phyloP scores from a whole-genome alignment of 2,329 filamentous ascomycete species.

The Diaporthe sp. region DNA sequence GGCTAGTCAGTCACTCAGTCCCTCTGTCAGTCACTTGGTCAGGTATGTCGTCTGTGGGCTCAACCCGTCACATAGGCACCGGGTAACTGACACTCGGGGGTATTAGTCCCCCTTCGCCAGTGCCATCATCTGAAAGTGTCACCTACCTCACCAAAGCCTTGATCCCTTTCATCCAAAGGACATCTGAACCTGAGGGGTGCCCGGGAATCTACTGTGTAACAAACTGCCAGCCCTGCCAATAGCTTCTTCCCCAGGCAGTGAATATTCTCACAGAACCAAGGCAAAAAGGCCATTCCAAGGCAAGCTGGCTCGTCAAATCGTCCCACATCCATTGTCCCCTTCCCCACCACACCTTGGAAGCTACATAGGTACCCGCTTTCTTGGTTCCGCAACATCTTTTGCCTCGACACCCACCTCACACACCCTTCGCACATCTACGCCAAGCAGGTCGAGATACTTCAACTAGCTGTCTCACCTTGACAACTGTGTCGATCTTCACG shows the following conservation, averaged over 20 bases:
- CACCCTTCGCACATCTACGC: slow-evolving; percentile 26
- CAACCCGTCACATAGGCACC: not conserved
- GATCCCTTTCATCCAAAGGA: not conserved
- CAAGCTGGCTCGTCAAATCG: slow-evolving; percentile 5
- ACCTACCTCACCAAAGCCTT: not conserved
- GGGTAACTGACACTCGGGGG: not conserved
- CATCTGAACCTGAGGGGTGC: not conserved
- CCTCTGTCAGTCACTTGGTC: not conserved
- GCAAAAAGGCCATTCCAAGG: not conserved
- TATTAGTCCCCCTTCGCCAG: not conserved
- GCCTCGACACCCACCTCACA: slow-evolving; percentile 19
- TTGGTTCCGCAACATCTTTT: slow-evolving; percentile 29
- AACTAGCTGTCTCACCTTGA: slow-evolving; percentile 23
- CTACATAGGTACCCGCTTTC: slow-evolving; percentile 28
- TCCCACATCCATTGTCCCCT: slow-evolving; percentile 18
- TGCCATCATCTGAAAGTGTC: not conserved
- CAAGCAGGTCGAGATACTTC: slow-evolving; percentile 31
- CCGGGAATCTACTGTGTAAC: not conserved
- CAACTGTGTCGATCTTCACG: not conserved
- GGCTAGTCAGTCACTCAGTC: not conserved
- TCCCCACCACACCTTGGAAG: slow-evolving; percentile 30
- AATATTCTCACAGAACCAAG: not conserved
- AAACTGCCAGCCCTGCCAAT: not conserved
- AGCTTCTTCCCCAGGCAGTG: not conserved
- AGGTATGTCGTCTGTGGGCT: not conserved